These are phyloP conservation scores for Tremella yokohamensis DNA, from an alignment of 768 basidiomycete species.

Conservation along the genomic window DNA sequence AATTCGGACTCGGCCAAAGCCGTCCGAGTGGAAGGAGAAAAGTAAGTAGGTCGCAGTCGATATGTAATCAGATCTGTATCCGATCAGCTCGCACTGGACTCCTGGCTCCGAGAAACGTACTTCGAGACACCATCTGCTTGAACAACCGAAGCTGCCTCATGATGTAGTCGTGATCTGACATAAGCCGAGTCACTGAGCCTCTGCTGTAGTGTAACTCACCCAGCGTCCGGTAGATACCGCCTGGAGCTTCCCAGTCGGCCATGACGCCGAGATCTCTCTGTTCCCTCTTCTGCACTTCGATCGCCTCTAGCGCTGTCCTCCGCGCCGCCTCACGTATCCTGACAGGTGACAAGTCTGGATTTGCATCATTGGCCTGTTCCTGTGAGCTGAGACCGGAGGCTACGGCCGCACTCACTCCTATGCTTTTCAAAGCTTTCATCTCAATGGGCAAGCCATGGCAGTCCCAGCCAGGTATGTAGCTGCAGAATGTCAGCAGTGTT, in stretches of 20 bases:
- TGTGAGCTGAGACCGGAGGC: not conserved
- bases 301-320: conserved; percentile 67
- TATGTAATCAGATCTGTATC: conserved; percentile 71
- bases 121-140: conserved; percentile 79
- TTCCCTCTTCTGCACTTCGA: conserved; percentile 71
- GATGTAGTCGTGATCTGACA: conserved; percentile 76
- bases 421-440: conserved; percentile 77
- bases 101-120: conserved; percentile 50
- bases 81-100: not conserved
- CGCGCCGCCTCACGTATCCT: conserved; percentile 69
- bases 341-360: conserved; percentile 60
- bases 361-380: conserved; percentile 54
- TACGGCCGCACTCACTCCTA: conserved; percentile 56
- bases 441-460: conserved; percentile 98
- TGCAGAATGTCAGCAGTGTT: conserved; percentile 46
- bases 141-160: conserved; percentile 82
- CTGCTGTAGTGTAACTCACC: no score
- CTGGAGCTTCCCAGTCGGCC: conserved; percentile 73
- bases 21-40: conserved; percentile 89
- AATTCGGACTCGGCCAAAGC: conserved; percentile 94
- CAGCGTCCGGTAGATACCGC: conserved; percentile 72
- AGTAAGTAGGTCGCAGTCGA: conserved; percentile 84
- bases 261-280: conserved; percentile 81
- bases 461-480: conserved; percentile 95
- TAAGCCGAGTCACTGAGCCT: not conserved